Evolutionary conservation across 345 rosid genomes (phyloP).

Genomic region (Geranium brycei): DNA sequence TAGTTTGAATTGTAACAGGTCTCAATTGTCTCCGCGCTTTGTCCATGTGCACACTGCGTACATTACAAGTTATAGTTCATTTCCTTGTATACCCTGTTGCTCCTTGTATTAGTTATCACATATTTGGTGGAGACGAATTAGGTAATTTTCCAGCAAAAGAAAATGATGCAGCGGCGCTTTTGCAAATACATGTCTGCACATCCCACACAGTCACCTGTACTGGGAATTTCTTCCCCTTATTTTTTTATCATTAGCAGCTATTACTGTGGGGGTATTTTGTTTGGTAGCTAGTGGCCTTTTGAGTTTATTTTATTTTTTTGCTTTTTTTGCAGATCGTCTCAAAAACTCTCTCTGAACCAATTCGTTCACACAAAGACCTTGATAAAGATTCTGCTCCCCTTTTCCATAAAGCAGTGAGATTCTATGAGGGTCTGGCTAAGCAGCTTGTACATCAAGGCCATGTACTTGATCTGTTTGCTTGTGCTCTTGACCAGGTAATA

Average conservation of each 20-base stretch:
- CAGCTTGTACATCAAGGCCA: constrained; percentile 98
- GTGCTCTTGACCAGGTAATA: constrained; percentile 85
- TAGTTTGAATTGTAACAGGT: no score
- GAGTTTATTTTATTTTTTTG: neutral
- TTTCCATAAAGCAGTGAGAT: constrained; percentile 69
- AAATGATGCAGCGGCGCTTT: neutral
- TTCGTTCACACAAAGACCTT: constrained; percentile 93
- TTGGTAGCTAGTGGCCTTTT: neutral
- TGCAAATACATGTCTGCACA: neutral
- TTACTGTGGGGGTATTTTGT: neutral
- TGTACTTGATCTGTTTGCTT: constrained; percentile 86
- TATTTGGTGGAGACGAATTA: no score
- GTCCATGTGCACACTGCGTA: no score
- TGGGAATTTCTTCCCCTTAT: neutral
- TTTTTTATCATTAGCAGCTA: neutral
- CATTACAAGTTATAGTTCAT: no score
- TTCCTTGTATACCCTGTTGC: no score
- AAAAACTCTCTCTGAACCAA: constrained; percentile 69
- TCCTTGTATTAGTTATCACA: no score
- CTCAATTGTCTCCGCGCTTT: no score
- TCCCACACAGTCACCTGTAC: neutral
- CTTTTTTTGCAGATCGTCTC: constrained; percentile 57
- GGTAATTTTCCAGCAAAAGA: neutral
- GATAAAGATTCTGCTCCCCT: constrained; percentile 73
- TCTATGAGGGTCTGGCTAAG: constrained; percentile 66